Evolutionary conservation across 257 asterid genomes (phyloP).

Genomic region (Solanum bulbocastanum): DNA sequence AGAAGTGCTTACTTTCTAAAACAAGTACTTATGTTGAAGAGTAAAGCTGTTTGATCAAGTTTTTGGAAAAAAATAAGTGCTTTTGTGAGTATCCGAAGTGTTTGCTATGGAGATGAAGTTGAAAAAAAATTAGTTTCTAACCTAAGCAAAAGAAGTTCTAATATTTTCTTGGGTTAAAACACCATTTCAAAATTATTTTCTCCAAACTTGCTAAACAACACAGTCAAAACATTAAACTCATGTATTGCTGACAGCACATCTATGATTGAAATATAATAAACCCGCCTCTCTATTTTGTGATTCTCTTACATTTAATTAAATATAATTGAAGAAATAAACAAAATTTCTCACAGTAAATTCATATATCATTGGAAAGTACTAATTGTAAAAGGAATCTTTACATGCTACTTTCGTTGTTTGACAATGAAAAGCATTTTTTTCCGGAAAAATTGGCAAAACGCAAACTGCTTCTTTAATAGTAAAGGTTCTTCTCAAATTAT

Average conservation of each 20-base stretch:
- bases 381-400: background rate
- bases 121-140: background rate
- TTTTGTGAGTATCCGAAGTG: background rate
- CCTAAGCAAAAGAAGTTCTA: background rate
- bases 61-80: background rate
- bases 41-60: background rate
- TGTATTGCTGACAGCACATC: background rate
- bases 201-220: background rate
- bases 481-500: background rate
- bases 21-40: background rate
- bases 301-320: background rate
- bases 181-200: background rate
- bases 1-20: background rate
- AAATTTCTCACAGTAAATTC: background rate
- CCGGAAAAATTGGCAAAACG: background rate
- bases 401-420: background rate
- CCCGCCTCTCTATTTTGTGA: background rate
- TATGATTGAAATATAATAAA: background rate
- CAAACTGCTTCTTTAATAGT: background rate
- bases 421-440: background rate
- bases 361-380: background rate
- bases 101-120: background rate
- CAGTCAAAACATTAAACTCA: background rate
- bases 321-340: background rate
- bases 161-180: background rate